Conservation (phyloP, 129 eudicot genomes). For the Silybum marianum region DNA sequence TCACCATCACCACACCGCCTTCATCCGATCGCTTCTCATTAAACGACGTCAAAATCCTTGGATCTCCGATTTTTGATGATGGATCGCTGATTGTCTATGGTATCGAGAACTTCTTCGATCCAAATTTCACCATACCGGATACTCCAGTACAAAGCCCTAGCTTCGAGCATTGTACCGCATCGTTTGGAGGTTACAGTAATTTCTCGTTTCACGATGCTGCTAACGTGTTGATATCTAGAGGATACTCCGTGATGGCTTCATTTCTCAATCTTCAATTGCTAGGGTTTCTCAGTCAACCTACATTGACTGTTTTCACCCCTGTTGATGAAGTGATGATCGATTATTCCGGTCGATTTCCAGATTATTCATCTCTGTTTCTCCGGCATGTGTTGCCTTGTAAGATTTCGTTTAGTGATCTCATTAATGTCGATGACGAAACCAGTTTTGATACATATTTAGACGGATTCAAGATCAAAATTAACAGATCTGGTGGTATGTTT, state of each 20-base stretch:
- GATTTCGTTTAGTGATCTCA: constrained; percentile 54
- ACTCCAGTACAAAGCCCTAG: not conserved
- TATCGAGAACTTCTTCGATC: constrained; percentile 54
- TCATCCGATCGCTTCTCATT: constrained; percentile 37
- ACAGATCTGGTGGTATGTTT: constrained; percentile 34
- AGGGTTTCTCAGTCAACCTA: constrained; percentile 40
- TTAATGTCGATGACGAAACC: constrained; percentile 44
- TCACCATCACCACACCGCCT: constrained; percentile 46
- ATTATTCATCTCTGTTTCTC: constrained; percentile 50
- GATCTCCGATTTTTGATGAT: constrained; percentile 70
- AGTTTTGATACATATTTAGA: constrained; percentile 48
- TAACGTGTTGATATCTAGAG: constrained; percentile 54
- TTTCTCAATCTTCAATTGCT: constrained; percentile 72
- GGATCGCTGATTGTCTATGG: constrained; percentile 60
- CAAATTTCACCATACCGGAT: constrained; percentile 40
- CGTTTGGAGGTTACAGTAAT: constrained; percentile 26
- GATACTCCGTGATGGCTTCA: constrained; percentile 64
- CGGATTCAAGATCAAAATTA: constrained; percentile 50
- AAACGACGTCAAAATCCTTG: constrained; percentile 48
- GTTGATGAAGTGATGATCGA: constrained; percentile 53
- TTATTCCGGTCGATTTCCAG: constrained; percentile 46
- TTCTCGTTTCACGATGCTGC: constrained; percentile 51
- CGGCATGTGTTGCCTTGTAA: constrained; percentile 73
- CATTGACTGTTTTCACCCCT: constrained; percentile 75
- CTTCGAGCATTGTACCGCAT: constrained; percentile 35